Percentiles rank a stretch among this genome's conserved stretches.
These are phyloP conservation scores for Phytophthora foliorum DNA, from an alignment of 352 stramenopile genomes.

Conservation along the genomic window DNA sequence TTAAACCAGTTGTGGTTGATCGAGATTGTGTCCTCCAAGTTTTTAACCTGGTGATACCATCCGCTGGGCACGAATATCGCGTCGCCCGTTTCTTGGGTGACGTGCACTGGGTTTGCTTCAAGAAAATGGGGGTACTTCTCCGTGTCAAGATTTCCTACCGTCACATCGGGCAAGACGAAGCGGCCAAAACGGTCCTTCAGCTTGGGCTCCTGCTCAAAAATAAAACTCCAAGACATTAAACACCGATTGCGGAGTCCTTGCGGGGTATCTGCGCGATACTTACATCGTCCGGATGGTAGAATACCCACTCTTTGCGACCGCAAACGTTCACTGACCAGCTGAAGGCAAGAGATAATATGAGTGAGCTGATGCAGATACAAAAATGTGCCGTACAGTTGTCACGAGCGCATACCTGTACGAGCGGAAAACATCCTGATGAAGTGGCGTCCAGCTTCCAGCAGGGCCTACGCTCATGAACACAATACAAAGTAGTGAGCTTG, in stretches of 20 bases:
- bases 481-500: background rate
- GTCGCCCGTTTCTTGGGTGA: conserved; percentile 74
- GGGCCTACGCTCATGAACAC: conserved; percentile 61
- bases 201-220: conserved; percentile 67
- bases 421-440: conserved; percentile 97
- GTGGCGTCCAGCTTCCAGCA: conserved; percentile 85
- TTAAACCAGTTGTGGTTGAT: conserved; percentile 99
- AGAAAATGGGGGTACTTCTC: conserved; percentile 66
- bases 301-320: conserved; percentile 95
- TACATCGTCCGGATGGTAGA: conserved; percentile 87
- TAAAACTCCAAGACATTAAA: conserved; percentile 8
- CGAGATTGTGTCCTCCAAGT: conserved; percentile 94
- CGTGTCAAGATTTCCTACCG: conserved; percentile 47
- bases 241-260: background rate
- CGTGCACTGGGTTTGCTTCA: conserved; percentile 52
- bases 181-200: conserved; percentile 79
- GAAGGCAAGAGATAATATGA: background rate
- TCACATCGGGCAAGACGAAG: conserved; percentile 66
- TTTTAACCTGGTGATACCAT: conserved; percentile 97
- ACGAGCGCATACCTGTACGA: conserved; percentile 88
- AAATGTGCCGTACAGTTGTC: background rate
- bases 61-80: conserved; percentile 97
- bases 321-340: conserved; percentile 98
- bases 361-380: background rate
- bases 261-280: conserved; percentile 5